Percentiles rank a stretch among this genome's conserved stretches.
Conservation (phyloP, 1,284 basidiomycete genomes). For the Spongiforma sp. region DNA sequence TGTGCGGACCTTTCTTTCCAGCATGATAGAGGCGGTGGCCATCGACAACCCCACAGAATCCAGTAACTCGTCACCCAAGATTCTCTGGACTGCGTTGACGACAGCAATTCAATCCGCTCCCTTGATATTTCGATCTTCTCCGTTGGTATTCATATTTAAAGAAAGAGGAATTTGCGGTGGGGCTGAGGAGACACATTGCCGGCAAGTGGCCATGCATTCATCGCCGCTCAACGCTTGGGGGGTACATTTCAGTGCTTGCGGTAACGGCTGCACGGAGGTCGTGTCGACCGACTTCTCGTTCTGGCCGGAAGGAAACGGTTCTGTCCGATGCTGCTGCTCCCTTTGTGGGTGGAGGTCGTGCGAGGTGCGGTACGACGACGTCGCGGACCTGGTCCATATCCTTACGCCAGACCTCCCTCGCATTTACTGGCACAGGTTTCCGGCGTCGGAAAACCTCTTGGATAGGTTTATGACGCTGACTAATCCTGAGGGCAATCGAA, state of each 20-base stretch:
- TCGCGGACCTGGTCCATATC: background rate
- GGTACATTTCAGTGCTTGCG: background rate
- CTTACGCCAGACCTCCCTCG: background rate
- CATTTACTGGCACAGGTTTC: background rate
- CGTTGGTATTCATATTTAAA: background rate
- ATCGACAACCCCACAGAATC: background rate
- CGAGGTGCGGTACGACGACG: background rate
- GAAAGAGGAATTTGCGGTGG: background rate
- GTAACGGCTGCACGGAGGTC: background rate
- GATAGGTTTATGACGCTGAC: background rate
- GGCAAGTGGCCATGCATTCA: background rate
- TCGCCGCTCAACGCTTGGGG: background rate
- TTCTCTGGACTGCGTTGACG: background rate
- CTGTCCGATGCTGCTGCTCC: background rate
- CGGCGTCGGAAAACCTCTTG: background rate
- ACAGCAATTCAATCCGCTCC: background rate
- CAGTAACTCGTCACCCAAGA: background rate
- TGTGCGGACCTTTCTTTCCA: background rate
- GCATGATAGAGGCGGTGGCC: background rate
- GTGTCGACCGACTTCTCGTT: background rate
- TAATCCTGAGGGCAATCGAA: background rate
- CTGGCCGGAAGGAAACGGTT: background rate
- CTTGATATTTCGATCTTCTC: background rate
- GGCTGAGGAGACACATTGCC: background rate
- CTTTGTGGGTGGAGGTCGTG: background rate